Conservation (phyloP, 192 early-diverging fungal species). For the Backusella australiensis region DNA sequence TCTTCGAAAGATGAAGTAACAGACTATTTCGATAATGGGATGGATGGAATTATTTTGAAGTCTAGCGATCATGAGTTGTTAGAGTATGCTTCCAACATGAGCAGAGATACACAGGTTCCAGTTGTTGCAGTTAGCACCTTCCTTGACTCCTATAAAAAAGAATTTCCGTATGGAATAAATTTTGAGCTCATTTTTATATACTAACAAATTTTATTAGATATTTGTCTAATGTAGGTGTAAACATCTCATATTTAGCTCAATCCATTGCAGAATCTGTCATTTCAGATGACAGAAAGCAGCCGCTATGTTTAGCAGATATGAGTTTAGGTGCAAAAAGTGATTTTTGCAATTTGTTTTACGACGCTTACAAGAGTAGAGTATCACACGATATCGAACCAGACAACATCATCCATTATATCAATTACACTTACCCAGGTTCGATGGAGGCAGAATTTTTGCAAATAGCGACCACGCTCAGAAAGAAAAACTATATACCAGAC, state of each 20-base stretch:
- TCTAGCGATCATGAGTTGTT: background rate
- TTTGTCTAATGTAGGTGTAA: constrained; percentile 17
- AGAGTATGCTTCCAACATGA: constrained; percentile 5
- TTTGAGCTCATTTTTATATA: background rate
- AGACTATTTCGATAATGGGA: background rate
- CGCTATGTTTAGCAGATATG: constrained; percentile 13
- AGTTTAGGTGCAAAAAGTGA: background rate
- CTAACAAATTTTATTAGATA: constrained; percentile 5
- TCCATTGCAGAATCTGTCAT: constrained; percentile 8
- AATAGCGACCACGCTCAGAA: background rate
- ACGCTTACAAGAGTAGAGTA: background rate
- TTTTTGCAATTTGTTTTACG: constrained; percentile 5
- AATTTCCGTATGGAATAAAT: background rate
- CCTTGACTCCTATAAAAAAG: background rate
- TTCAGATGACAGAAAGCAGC: background rate
- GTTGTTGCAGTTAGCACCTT: background rate
- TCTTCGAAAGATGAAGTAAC: background rate
- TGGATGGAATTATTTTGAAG: background rate
- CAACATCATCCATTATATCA: constrained; percentile 12
- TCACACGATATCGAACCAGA: background rate
- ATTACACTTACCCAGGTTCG: background rate
- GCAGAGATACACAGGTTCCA: background rate
- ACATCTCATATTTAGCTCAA: constrained; percentile 6
- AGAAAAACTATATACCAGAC: constrained; percentile 4
- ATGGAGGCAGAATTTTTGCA: background rate